phyloP scores from a whole-genome alignment of 306 rosid species.

The Quercus cerris region DNA sequence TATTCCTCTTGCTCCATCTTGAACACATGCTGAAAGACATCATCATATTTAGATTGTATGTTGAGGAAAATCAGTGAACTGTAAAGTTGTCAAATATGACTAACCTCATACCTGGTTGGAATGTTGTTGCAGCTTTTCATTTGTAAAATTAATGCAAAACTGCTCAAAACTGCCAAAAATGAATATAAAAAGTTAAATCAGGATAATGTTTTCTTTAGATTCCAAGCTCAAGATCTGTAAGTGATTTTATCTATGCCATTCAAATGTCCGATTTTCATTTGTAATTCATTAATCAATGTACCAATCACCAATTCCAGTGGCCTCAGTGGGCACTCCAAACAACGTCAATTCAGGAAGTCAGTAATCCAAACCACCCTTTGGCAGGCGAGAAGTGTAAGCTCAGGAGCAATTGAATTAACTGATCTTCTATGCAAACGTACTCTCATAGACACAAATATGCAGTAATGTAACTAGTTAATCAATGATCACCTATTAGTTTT shows the following conservation, averaged over 20 bases:
- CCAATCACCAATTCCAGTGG: conserved; percentile 7
- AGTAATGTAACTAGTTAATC: not conserved
- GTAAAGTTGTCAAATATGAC: conserved; percentile 56
- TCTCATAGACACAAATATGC: not conserved
- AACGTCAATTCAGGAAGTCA: conserved; percentile 10
- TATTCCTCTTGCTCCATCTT: conserved; percentile 93
- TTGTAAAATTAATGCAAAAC: conserved; percentile 83
- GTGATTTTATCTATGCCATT: too few relatives aligned
- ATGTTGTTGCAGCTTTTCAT: conserved; percentile 98
- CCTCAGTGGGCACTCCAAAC: conserved; percentile 8
- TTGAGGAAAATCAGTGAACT: conserved; percentile 22
- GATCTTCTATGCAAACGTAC: not conserved
- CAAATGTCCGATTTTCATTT: not conserved
- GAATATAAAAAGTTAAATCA: conserved; percentile 15
- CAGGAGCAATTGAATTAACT: conserved; percentile 3
- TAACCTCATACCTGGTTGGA: conserved; percentile 99
- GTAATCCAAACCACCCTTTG: conserved; percentile 16
- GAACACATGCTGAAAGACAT: conserved; percentile 82
- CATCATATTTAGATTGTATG: conserved; percentile 36
- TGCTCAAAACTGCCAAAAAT: conserved; percentile 80
- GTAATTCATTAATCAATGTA: not conserved
- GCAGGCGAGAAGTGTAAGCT: conserved; percentile 8
- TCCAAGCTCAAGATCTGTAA: too few relatives aligned
- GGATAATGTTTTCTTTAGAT: not conserved
- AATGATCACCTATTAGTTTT: conserved; percentile 61